Percentiles rank a stretch among this genome's conserved stretches.
These are phyloP conservation scores for Celoporthe dispersa DNA, from an alignment of 2,329 filamentous ascomycete genomes.

Conservation along the genomic window DNA sequence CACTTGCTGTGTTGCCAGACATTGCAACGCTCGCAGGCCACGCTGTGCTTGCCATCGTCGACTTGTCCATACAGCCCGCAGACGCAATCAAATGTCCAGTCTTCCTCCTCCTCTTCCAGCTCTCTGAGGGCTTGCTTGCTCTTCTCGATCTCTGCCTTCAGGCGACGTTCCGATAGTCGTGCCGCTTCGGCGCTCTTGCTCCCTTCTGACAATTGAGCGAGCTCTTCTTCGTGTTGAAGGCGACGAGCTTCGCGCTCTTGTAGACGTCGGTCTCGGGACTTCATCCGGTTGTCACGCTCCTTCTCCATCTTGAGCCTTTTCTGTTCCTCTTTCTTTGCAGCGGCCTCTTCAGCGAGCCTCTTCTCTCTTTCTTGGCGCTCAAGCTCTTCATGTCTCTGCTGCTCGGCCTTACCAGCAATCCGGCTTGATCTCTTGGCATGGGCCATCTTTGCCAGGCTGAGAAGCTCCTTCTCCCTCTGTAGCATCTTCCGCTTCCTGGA, in stretches of 20 bases:
- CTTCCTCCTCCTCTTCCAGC: slow-evolving; percentile 71
- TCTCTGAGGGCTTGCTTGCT: slow-evolving; percentile 77
- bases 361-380: slow-evolving; percentile 72
- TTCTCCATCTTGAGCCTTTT: slow-evolving; percentile 63
- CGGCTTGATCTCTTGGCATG: slow-evolving; percentile 92
- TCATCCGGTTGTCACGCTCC: slow-evolving; percentile 78
- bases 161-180: slow-evolving; percentile 76
- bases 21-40: slow-evolving; percentile 91
- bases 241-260: slow-evolving; percentile 85
- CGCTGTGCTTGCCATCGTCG: slow-evolving; percentile 91
- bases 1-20: slow-evolving; percentile 98
- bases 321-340: slow-evolving; percentile 69
- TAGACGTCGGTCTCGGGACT: slow-evolving; percentile 83
- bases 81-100: slow-evolving; percentile 94
- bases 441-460: slow-evolving; percentile 85
- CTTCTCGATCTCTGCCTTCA: slow-evolving; percentile 82
- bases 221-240: slow-evolving; percentile 80
- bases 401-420: slow-evolving; percentile 80
- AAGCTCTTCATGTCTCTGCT: slow-evolving; percentile 74
- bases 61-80: slow-evolving; percentile 91
- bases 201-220: slow-evolving; percentile 78
- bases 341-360: slow-evolving; percentile 65
- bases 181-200: slow-evolving; percentile 63
- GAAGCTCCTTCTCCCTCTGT: slow-evolving; percentile 75
- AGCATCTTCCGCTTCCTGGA: slow-evolving; percentile 71